Evolutionary conservation across 495 filamentous ascomycete species (phyloP).

Genomic region (Trichoderma erinaceum): DNA sequence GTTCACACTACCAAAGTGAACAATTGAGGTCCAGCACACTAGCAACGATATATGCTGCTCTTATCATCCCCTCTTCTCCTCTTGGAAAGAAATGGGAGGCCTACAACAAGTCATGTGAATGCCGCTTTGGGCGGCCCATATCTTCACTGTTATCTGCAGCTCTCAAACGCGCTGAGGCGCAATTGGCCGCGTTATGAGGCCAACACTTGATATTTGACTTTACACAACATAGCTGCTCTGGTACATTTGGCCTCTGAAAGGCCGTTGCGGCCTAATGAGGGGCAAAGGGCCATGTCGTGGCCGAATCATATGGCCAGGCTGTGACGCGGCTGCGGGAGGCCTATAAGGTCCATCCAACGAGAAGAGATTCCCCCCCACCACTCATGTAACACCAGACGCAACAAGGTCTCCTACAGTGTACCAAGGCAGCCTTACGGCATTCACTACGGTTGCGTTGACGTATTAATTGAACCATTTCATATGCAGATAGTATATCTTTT

Average conservation of each 20-base stretch:
- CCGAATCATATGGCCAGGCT: constrained; percentile 1
- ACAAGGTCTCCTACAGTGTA: background rate
- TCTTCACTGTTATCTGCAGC: background rate
- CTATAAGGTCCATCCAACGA: background rate
- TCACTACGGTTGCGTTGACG: background rate
- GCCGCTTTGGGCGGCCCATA: background rate
- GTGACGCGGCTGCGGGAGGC: constrained; percentile 5
- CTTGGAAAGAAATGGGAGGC: background rate
- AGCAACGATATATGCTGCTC: background rate
- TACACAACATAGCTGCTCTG: too few relatives aligned
- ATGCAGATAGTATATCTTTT: background rate
- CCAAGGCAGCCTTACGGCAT: background rate
- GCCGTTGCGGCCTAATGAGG: constrained; percentile 20
- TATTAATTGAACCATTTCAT: background rate
- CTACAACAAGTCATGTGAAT: background rate
- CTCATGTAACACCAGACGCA: background rate
- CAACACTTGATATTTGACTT: background rate
- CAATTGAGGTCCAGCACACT: background rate
- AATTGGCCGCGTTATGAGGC: background rate
- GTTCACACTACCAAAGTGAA: background rate
- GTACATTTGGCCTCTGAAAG: constrained; percentile 5
- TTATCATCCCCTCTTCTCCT: background rate
- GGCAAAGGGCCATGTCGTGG: background rate
- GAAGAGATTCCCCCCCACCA: background rate
- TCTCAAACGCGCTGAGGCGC: background rate